These are phyloP conservation scores for Candida tallmaniae DNA, from an alignment of 805 yeast genomes.

Conservation along the genomic window DNA sequence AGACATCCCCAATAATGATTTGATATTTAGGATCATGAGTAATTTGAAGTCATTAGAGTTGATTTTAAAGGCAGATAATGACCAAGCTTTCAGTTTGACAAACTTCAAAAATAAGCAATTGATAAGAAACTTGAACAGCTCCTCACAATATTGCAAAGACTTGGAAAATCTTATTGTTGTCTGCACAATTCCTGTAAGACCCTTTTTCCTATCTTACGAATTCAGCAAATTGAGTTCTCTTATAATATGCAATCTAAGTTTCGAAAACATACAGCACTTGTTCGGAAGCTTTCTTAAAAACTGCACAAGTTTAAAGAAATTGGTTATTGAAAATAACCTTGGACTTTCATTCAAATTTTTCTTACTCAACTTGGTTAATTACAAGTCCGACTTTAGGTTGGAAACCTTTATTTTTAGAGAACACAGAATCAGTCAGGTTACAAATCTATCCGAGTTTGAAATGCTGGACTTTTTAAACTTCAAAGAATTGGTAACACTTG, in stretches of 20 bases:
- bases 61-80: not conserved
- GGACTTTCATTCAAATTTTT: conserved; percentile 23
- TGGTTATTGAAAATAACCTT: conserved; percentile 32
- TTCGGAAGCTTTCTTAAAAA: conserved; percentile 25
- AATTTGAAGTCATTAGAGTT: conserved; percentile 7
- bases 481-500: conserved; percentile 21
- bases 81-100: not conserved
- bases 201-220: conserved; percentile 16
- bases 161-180: conserved; percentile 16
- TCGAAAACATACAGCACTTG: conserved; percentile 19
- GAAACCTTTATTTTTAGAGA: conserved; percentile 29
- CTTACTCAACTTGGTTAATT: conserved; percentile 24
- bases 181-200: conserved; percentile 20
- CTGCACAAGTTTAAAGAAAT: conserved; percentile 5
- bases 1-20: not conserved
- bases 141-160: conserved; percentile 1
- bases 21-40: conserved; percentile 6
- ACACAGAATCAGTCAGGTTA: conserved; percentile 14
- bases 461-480: conserved; percentile 21
- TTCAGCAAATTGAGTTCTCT: conserved; percentile 26
- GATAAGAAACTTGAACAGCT: conserved; percentile 1
- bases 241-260: conserved; percentile 29
- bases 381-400: conserved; percentile 23
- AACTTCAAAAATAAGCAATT: not conserved
- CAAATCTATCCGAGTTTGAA: conserved; percentile 24